phyloP scores from a whole-genome alignment of 208 protist genomes.

The Dictyostelium gargantuum region DNA sequence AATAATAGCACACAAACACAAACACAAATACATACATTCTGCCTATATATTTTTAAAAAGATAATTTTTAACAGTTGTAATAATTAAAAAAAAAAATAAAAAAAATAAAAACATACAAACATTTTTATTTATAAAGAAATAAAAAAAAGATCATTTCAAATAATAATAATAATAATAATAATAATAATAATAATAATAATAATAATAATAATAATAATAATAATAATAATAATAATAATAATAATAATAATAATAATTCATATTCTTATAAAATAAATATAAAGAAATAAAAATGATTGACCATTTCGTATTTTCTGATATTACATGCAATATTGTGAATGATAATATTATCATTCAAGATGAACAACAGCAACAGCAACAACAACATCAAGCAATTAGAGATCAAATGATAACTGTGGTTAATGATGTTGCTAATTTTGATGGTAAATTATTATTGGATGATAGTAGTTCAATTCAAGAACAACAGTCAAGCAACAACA shows the following conservation, averaged over 20 bases:
- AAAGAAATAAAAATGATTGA: background rate
- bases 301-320: background rate
- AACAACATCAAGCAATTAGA: too few species aligned
- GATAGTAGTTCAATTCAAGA: background rate
- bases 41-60: too few species aligned
- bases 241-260: background rate
- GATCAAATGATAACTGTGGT: too few species aligned
- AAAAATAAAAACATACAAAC: too few species aligned
- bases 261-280: background rate
- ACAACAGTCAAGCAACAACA: background rate
- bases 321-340: background rate
- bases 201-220: constrained; percentile 3
- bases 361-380: background rate
- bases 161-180: constrained; percentile 3
- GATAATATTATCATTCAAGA: background rate
- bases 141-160: background rate
- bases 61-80: too few species aligned
- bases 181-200: constrained; percentile 12
- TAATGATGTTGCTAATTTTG: background rate
- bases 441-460: background rate
- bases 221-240: background rate
- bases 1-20: too few species aligned
- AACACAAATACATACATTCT: too few species aligned
- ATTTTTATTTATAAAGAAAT: too few species aligned
- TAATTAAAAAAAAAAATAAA: too few species aligned